These are phyloP conservation scores for Orobanche coerulescens DNA, from an alignment of 257 asterid genomes.

Conservation along the genomic window DNA sequence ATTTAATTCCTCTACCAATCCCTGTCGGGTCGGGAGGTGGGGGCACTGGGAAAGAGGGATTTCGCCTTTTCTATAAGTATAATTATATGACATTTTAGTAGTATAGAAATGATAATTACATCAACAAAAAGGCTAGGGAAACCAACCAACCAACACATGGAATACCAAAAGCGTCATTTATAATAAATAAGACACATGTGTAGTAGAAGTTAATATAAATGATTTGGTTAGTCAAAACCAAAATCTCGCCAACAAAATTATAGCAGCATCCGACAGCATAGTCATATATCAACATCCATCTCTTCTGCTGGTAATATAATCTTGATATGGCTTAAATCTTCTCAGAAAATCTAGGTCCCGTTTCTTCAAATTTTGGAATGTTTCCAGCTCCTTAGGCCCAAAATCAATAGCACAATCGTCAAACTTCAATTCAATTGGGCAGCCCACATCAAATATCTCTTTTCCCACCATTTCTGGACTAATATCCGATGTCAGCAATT, in stretches of 20 bases:
- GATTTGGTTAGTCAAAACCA: no score
- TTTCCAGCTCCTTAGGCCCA: slow-evolving; percentile 41
- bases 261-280: neutral
- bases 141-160: no score
- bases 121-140: no score
- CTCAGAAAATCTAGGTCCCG: slow-evolving; percentile 40
- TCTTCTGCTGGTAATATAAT: slow-evolving; percentile 25
- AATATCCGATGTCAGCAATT: slow-evolving; percentile 23
- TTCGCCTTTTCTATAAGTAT: no score
- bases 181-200: no score
- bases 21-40: no score
- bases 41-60: no score
- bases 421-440: slow-evolving; percentile 51
- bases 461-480: slow-evolving; percentile 31
- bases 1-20: no score
- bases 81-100: no score
- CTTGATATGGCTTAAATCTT: slow-evolving; percentile 40
- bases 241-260: neutral
- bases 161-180: no score
- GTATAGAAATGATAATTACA: no score
- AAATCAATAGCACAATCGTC: slow-evolving; percentile 17
- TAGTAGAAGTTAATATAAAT: no score
- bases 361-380: slow-evolving; percentile 35
- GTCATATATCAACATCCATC: neutral
- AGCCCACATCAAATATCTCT: slow-evolving; percentile 48